Percentiles rank a stretch among this genome's conserved stretches.
phyloP scores from a whole-genome alignment of 1,284 basidiomycete genomes.

The Pascua sp. region DNA sequence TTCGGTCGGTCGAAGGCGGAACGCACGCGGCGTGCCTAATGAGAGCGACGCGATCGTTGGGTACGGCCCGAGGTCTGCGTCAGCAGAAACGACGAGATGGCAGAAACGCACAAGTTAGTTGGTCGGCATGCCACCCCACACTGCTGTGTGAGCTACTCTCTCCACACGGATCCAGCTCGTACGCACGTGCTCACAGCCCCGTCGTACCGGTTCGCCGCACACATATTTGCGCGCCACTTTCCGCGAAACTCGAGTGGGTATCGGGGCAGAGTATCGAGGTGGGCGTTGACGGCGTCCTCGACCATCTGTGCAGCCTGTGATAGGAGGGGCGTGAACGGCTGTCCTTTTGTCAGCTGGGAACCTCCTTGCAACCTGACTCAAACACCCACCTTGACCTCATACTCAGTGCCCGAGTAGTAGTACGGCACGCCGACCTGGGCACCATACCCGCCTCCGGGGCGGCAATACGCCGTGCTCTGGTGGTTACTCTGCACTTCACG shows the following conservation, averaged over 20 bases:
- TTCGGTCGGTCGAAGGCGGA: constrained; percentile 60
- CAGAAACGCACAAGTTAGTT: constrained; percentile 48
- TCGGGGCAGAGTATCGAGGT: constrained; percentile 61
- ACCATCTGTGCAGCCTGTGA: constrained; percentile 72
- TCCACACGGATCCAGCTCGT: neutral
- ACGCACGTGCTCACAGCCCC: constrained; percentile 64
- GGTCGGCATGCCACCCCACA: constrained; percentile 79
- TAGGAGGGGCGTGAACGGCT: constrained; percentile 66
- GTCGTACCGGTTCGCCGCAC: constrained; percentile 83
- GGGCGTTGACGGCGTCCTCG: constrained; percentile 70
- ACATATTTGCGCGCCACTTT: constrained; percentile 81
- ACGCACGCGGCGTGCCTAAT: constrained; percentile 72
- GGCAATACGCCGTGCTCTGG: constrained; percentile 64
- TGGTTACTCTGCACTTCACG: constrained; percentile 59
- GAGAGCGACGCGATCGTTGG: constrained; percentile 89
- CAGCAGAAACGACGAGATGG: neutral
- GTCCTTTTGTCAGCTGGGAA: constrained; percentile 6
- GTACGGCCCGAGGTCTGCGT: constrained; percentile 73
- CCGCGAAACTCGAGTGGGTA: constrained; percentile 72
- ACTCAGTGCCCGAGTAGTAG: constrained; percentile 30
- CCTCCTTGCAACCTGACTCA: constrained; percentile 8
- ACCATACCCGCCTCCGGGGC: constrained; percentile 52
- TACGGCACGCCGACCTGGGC: constrained; percentile 18
- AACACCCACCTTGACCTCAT: constrained; percentile 9
- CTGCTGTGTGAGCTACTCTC: constrained; percentile 37